These are phyloP conservation scores for Tylopilus balloui DNA, from an alignment of 768 basidiomycete species.

Conservation along the genomic window DNA sequence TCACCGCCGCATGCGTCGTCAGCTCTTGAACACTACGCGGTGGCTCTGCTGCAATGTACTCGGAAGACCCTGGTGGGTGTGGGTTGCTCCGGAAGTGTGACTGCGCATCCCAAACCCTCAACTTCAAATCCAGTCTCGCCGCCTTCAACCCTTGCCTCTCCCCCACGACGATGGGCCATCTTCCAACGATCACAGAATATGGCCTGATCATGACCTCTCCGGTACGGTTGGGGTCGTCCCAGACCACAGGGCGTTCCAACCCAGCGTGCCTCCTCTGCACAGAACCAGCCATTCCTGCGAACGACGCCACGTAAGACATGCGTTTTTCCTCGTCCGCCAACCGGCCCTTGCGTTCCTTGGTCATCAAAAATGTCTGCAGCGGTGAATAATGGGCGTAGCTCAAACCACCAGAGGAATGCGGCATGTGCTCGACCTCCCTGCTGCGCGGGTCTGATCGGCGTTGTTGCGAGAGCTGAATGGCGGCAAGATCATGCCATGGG, in stretches of 20 bases:
- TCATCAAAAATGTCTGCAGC: conserved; percentile 51
- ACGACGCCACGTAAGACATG: conserved; percentile 26
- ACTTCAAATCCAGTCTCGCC: conserved; percentile 30
- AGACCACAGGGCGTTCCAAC: conserved; percentile 18
- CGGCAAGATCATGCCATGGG: conserved; percentile 27
- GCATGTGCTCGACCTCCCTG: conserved; percentile 53
- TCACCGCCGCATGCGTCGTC: conserved; percentile 10
- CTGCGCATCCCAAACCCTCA: conserved; percentile 28
- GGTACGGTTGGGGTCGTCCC: conserved; percentile 27
- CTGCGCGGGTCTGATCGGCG: conserved; percentile 23
- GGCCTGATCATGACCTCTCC: conserved; percentile 32
- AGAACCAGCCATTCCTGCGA: conserved; percentile 28
- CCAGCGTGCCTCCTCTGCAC: conserved; percentile 20
- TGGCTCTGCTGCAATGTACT: conserved; percentile 40
- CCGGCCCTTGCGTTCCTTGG: conserved; percentile 55
- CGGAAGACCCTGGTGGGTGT: conserved; percentile 43
- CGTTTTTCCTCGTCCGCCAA: conserved; percentile 36
- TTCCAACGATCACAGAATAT: conserved; percentile 25
- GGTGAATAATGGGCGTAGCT: conserved; percentile 51
- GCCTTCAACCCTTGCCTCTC: conserved; percentile 37
- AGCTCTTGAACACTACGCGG: conserved; percentile 19
- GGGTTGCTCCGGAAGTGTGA: conserved; percentile 41
- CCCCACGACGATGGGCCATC: conserved; percentile 46
- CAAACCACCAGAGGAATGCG: conserved; percentile 61
- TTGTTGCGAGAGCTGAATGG: conserved; percentile 18